phyloP scores from a whole-genome alignment of 306 rosid genomes.

The Urtica urens region DNA sequence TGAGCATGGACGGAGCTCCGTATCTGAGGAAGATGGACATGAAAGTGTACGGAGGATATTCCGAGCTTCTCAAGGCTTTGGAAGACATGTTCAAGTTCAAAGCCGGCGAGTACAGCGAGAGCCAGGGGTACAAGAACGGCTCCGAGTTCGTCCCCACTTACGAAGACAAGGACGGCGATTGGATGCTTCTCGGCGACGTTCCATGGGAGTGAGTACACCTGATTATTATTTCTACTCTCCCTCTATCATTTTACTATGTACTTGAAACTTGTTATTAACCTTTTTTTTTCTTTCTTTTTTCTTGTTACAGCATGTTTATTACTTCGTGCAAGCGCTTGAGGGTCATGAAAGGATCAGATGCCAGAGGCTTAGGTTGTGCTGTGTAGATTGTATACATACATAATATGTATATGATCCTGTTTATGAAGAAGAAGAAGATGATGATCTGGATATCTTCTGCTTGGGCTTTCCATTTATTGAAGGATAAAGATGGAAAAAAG shows the following conservation, averaged over 20 bases:
- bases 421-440: too few species aligned
- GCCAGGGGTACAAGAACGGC: constrained; percentile 29
- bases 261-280: too few species aligned
- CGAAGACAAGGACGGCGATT: constrained; percentile 49
- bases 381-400: constrained; percentile 6
- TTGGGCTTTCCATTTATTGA: too few species aligned
- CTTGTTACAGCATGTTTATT: constrained; percentile 27
- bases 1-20: constrained; percentile 54
- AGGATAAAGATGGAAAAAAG: too few species aligned
- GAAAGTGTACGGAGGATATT: constrained; percentile 29
- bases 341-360: constrained; percentile 43
- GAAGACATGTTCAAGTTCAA: constrained; percentile 43
- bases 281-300: background rate
- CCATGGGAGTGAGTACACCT: constrained; percentile 37
- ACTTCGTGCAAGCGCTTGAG: constrained; percentile 43
- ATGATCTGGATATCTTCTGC: too few species aligned
- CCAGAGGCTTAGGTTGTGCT: constrained; percentile 35
- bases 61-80: constrained; percentile 36
- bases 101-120: constrained; percentile 28
- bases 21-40: constrained; percentile 37
- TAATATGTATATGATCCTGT: background rate
- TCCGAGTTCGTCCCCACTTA: constrained; percentile 42
- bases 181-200: constrained; percentile 52
- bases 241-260: too few species aligned
- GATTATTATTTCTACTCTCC: background rate